Conservation (phyloP, 1,284 basidiomycete genomes). For the Spongiforma sp. region DNA sequence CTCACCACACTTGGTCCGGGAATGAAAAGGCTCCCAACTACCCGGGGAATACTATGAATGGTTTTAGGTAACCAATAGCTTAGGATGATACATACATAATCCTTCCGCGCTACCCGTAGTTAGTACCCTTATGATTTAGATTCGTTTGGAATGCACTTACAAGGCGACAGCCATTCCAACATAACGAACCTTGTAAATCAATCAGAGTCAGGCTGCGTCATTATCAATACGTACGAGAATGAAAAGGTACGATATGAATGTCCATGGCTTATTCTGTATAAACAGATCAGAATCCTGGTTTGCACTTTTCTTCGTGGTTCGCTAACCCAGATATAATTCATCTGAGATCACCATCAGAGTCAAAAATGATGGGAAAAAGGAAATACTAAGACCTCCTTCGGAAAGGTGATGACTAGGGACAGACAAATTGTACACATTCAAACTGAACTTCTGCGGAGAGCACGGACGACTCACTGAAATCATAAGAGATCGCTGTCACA, state of each 20-base stretch:
- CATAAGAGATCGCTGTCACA: conserved; percentile 18
- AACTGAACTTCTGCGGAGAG: no score
- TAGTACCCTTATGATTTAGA: neutral
- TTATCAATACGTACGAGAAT: conserved; percentile 18
- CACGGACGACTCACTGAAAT: conserved; percentile 25
- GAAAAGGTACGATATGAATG: conserved; percentile 20
- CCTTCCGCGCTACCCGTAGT: conserved; percentile 7
- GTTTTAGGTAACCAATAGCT: neutral
- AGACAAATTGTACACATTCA: no score
- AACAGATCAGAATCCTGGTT: neutral
- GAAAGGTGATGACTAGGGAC: conserved; percentile 25
- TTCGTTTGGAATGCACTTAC: conserved; percentile 13
- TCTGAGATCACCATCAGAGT: conserved; percentile 10
- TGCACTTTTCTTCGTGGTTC: neutral
- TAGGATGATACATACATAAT: conserved; percentile 13
- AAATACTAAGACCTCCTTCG: conserved; percentile 15
- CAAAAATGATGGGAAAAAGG: neutral
- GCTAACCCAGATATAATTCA: conserved; percentile 27
- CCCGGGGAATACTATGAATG: conserved; percentile 1
- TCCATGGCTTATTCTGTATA: conserved; percentile 25
- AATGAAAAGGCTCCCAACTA: conserved; percentile 22
- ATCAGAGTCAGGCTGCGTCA: neutral
- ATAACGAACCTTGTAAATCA: conserved; percentile 24
- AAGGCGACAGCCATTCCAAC: conserved; percentile 12
- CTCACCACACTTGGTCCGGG: conserved; percentile 21